Evolutionary conservation across 176 grass and related monocot species (phyloP).

Genomic region (Saccharum spontaneum): DNA sequence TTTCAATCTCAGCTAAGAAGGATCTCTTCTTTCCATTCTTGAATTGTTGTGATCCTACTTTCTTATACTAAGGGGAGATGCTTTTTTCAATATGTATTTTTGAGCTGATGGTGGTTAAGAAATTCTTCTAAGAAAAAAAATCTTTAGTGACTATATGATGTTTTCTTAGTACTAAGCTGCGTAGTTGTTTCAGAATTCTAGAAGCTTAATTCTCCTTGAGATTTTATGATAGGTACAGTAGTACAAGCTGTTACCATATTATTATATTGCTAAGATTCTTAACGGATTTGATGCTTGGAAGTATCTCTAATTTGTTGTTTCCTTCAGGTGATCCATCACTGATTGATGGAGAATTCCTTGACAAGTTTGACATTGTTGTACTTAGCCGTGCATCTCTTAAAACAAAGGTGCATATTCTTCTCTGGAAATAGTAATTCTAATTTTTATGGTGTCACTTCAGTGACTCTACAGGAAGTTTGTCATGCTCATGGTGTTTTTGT

Average conservation of each 20-base stretch:
- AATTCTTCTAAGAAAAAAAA: constrained; percentile 4
- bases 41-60: background rate
- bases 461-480: background rate
- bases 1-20: background rate
- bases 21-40: background rate
- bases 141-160: background rate
- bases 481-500: constrained; percentile 15
- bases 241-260: background rate
- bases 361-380: constrained; percentile 90
- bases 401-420: constrained; percentile 64
- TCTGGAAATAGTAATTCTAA: constrained; percentile 6
- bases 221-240: background rate
- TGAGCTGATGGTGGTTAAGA: background rate
- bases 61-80: background rate
- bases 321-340: constrained; percentile 72
- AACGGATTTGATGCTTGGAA: background rate
- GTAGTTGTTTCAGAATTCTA: background rate
- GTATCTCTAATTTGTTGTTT: constrained; percentile 29
- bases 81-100: background rate
- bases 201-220: background rate
- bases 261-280: background rate
- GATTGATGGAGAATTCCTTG: constrained; percentile 72
- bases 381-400: constrained; percentile 64
- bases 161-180: background rate
- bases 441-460: background rate